phyloP scores from a whole-genome alignment of 306 rosid genomes.

The Castanopsis chinensis region DNA sequence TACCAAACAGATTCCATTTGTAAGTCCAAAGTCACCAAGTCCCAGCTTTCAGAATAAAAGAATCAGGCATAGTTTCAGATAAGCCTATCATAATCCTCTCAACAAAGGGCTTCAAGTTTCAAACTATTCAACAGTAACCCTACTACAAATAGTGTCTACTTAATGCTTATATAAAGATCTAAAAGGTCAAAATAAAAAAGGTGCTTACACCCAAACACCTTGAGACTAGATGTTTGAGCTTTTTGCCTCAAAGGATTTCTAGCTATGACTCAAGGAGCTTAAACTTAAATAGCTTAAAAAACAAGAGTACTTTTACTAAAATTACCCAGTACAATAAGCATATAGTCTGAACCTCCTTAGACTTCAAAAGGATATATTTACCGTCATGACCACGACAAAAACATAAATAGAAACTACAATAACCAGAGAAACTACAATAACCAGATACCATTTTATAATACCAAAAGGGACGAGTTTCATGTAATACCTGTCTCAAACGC shows the following conservation, averaged over 20 bases:
- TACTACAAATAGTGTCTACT: neutral
- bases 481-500: constrained; percentile 77
- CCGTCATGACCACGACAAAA: too few relatives aligned
- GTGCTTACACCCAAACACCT: neutral
- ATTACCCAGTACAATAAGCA: neutral
- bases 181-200: neutral
- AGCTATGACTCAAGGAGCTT: neutral
- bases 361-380: too few relatives aligned
- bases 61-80: too few relatives aligned
- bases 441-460: neutral
- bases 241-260: neutral
- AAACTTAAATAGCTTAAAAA: neutral
- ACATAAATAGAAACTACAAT: too few relatives aligned
- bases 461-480: neutral
- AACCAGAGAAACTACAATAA: too few relatives aligned
- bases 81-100: too few relatives aligned
- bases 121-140: too few relatives aligned
- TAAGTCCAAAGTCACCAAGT: too few relatives aligned
- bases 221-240: neutral
- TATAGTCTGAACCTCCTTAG: neutral
- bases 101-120: too few relatives aligned
- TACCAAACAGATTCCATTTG: too few relatives aligned
- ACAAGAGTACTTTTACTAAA: neutral
- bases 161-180: neutral
- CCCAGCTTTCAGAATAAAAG: too few relatives aligned